Evolutionary conservation across 345 rosid species (phyloP), one percentile per base, ranked within the genome.

Genomic region (Rhizophora apiculata): DNA sequence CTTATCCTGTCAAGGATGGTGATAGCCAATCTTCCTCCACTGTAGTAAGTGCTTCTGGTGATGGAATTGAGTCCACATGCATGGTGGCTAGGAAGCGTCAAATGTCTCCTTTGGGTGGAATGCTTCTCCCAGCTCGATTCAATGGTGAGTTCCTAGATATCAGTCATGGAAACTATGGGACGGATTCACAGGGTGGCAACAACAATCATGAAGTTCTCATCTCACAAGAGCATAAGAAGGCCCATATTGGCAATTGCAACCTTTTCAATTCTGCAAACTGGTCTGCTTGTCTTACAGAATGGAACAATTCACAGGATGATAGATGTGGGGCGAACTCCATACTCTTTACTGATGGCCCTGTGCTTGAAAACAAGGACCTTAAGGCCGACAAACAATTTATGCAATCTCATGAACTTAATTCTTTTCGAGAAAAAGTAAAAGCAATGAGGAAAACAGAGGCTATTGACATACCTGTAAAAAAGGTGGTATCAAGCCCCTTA

Each of bases 341-440:
- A 10, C 46, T 68, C 49, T 26, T 84, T 68, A 82, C 89, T 6
- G 96, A 93, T 75, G 98, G 97, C 56, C 96, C 93, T 72, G 65
- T 89, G 79, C 82, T 85, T 46, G 84, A 85, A 62, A 76, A 74
- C 78, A 79, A 69, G 62, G 84, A 76, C 49, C 73, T 63, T 39
- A 59, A 59, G 21, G 6, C 24, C 20, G 64, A 13, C 8, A 20
- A 63, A 56, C 68, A 71, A 72, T 81, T 62, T 77, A 15, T 63
- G 3, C 19, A 58, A 62, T 70, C 85, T 32, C 63, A 80, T 71
- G 78, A 68, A 53, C 64, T 65, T 80, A 79, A 82, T 72, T 68
- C 46, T 67, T 72, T 68, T 65, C 72, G 37, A 52, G 78, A 80
- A 76, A 62, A 82, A 67, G 70, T 58, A 62, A 79, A 73, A 74